Base-by-base conservation (phyloP, 768 basidiomycete genomes). In the Leucocoprinus birnbaumii region DNA sequence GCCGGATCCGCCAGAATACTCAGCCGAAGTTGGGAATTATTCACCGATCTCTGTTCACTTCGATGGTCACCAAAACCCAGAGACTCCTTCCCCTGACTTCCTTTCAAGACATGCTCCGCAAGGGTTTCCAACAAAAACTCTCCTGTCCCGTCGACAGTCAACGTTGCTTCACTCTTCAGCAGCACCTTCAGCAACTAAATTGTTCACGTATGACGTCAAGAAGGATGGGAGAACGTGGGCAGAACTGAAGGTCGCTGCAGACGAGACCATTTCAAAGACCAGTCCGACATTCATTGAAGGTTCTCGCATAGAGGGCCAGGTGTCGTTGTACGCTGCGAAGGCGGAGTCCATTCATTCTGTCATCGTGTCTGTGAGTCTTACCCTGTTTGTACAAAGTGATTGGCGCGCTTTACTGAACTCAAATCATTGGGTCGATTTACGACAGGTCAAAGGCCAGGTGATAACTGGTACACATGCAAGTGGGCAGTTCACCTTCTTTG, bases 331-430 rank as follows among this genome's bases (percentile, higher is more conserved):
- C 46, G 56, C 73, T 16, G 68, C 67, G 3, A 70, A 69, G 35
- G 68, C 74, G 5, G 78, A 82, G 40, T 68, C 69, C 19, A 74
- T 84, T 44, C 75, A 78, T 56, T 71, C 71, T 10, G 74, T 87
- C 11, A 66, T 68, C 11, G 58, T 86, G 48, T 71, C 74, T 54
- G 85, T 84, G 61, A 62, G 73, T 31, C 31, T 5, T 60, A 3
- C 4, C 24, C 71, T 65, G 16, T 48, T 27, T 46, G 48, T 44
- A 55, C 27, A 24, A 35, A 18, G 11, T 37, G 35, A 8, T 27
- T 42, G 34, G 41, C 46, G 19, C 40, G 47, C 24, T 41, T 14
- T 34, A 31, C 48, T 31, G 31, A 31, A 31, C 31, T 31, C 11
- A 31, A 31, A 31, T 31, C 5, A 31, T 31, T 31, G 31, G 6